Conservation (phyloP, 176 grass and related monocot species). For the Juncus inflexus region DNA sequence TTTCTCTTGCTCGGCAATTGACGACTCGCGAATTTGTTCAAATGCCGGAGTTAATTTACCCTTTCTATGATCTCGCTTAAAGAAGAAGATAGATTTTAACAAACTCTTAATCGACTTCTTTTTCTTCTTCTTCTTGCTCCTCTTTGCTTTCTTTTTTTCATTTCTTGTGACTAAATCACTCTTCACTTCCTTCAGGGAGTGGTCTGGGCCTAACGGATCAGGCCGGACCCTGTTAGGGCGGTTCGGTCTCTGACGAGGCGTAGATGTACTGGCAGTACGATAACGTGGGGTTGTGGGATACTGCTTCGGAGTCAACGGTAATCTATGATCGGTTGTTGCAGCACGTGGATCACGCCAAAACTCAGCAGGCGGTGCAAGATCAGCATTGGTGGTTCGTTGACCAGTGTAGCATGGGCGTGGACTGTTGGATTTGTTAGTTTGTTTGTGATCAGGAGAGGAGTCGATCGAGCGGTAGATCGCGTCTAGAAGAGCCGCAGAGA, state of each 20-base stretch:
- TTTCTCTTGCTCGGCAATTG: conserved; percentile 25
- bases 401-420: neutral
- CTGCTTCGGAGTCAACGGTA: neutral
- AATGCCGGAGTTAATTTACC: neutral
- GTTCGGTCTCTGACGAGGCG: conserved; percentile 38
- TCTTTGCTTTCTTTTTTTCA: conserved; percentile 20
- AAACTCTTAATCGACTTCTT: conserved; percentile 24
- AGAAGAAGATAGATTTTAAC: conserved; percentile 25
- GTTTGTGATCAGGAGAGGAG: conserved; percentile 21
- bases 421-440: conserved; percentile 3
- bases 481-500: conserved; percentile 79
- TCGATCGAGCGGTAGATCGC: conserved; percentile 93
- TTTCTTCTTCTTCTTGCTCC: conserved; percentile 20
- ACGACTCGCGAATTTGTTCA: neutral
- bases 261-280: conserved; percentile 25
- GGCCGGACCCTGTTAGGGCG: conserved; percentile 40
- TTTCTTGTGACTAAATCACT: neutral
- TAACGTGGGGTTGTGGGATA: conserved; percentile 23
- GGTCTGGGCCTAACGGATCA: conserved; percentile 18
- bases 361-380: neutral
- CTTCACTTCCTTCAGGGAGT: neutral
- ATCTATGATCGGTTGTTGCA: neutral
- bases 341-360: conserved; percentile 10
- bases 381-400: neutral
- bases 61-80: conserved; percentile 30